Conservation (phyloP, 1,284 basidiomycete species). For the Papiliotrema terrestris region DNA sequence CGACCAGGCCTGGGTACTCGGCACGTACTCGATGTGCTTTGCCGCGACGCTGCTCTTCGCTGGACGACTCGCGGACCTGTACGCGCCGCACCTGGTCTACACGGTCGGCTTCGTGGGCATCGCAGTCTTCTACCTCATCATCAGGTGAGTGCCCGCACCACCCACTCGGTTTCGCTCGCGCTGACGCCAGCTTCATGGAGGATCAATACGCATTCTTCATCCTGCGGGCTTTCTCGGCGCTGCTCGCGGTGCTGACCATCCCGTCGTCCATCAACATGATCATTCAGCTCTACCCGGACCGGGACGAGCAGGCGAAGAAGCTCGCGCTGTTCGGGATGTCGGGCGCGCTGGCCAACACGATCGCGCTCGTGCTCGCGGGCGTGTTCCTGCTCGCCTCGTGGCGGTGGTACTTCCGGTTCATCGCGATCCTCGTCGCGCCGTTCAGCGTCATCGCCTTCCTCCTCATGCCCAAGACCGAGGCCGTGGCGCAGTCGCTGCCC, state of each 20-base stretch:
- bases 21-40: conserved; percentile 31
- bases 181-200: conserved; percentile 28
- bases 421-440: conserved; percentile 36
- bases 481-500: conserved; percentile 38
- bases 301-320: conserved; percentile 36
- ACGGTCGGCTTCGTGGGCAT: conserved; percentile 41
- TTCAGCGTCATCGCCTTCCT: conserved; percentile 35
- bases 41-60: conserved; percentile 23
- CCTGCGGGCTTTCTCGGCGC: conserved; percentile 40
- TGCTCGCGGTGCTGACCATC: conserved; percentile 44
- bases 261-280: conserved; percentile 45
- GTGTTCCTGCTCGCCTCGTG: conserved; percentile 41
- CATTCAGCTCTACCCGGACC: conserved; percentile 44
- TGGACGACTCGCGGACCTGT: conserved; percentile 6
- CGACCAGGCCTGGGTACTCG: conserved; percentile 42
- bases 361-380: conserved; percentile 40
- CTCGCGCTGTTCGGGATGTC: conserved; percentile 44
- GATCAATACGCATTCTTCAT: conserved; percentile 46
- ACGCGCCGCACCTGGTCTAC: conserved; percentile 38
- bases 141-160: conserved; percentile 9
- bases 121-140: conserved; percentile 43
- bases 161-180: not conserved
- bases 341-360: conserved; percentile 38
- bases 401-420: conserved; percentile 48
- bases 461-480: conserved; percentile 38